Percentiles rank a stretch among this genome's conserved stretches.
phyloP scores from a whole-genome alignment of 257 asterid genomes.

The Asclepias syriaca region DNA sequence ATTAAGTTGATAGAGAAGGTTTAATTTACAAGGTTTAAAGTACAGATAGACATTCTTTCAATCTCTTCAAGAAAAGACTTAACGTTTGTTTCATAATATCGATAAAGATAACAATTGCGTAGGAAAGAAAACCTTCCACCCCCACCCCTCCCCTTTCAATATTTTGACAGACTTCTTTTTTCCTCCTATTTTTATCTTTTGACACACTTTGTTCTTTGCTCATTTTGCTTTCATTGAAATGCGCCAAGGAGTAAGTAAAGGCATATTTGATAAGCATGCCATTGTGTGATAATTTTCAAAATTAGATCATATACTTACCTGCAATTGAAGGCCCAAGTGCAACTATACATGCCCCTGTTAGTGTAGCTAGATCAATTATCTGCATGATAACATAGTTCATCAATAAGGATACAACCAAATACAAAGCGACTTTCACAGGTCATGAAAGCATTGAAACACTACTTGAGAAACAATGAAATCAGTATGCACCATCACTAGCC shows the following conservation, averaged over 20 bases:
- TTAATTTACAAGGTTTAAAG: too few species aligned
- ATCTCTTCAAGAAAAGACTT: not conserved
- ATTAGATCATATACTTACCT: constrained; percentile 35
- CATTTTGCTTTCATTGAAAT: not conserved
- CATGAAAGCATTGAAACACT: not conserved
- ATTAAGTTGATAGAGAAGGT: too few species aligned
- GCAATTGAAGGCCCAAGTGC: constrained; percentile 97
- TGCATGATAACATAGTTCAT: constrained; percentile 25
- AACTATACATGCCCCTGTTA: constrained; percentile 83
- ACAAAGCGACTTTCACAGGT: not conserved
- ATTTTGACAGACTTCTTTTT: not conserved
- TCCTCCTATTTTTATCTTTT: not conserved
- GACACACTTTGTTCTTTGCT: not conserved
- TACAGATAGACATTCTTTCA: not conserved
- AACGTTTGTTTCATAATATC: not conserved
- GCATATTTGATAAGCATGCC: not conserved
- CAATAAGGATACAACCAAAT: constrained; percentile 11
- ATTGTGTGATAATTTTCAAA: not conserved
- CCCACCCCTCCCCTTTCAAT: too few species aligned
- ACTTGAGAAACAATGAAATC: not conserved
- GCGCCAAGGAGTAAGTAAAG: not conserved
- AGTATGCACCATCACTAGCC: not conserved
- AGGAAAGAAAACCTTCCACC: not conserved
- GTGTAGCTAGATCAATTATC: constrained; percentile 89
- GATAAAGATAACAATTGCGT: not conserved